Evolutionary conservation across 768 basidiomycete genomes (phyloP).

Genomic region (Hypsizygus marmoreus): DNA sequence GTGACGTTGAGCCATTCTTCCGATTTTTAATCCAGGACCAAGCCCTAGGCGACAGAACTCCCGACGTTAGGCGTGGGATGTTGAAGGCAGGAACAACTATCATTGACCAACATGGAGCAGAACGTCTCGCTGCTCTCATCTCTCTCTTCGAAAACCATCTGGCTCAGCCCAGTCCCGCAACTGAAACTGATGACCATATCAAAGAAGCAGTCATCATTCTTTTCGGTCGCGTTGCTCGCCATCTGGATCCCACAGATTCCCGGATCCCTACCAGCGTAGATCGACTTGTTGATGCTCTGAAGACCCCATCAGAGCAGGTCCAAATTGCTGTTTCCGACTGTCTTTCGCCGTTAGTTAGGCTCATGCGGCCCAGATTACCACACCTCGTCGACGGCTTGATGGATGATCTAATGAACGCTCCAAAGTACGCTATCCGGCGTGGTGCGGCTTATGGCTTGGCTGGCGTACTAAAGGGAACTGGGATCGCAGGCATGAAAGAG

Average conservation of each 20-base stretch:
- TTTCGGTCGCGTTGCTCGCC: slow-evolving; percentile 89
- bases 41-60: slow-evolving; percentile 82
- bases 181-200: slow-evolving; percentile 81
- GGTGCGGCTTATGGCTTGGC: slow-evolving; percentile 97
- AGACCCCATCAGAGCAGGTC: slow-evolving; percentile 94
- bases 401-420: slow-evolving; percentile 70
- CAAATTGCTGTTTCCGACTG: slow-evolving; percentile 97
- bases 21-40: slow-evolving; percentile 82
- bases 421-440: slow-evolving; percentile 92
- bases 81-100: slow-evolving; percentile 80
- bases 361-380: slow-evolving; percentile 62
- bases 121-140: slow-evolving; percentile 72
- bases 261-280: slow-evolving; percentile 84
- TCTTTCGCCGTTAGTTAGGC: slow-evolving; percentile 79
- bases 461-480: slow-evolving; percentile 89
- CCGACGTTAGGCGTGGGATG: slow-evolving; percentile 86
- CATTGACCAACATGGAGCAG: slow-evolving; percentile 81
- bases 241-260: slow-evolving; percentile 74
- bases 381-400: slow-evolving; percentile 77
- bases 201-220: slow-evolving; percentile 95
- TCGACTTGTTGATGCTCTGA: slow-evolving; percentile 83
- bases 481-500: slow-evolving; percentile 83
- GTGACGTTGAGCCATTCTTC: slow-evolving; percentile 74
- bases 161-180: slow-evolving; percentile 50
- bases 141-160: slow-evolving; percentile 81